Percentiles rank a stretch among this genome's conserved stretches.
Evolutionary conservation across 2,329 filamentous ascomycete species (phyloP).

Genomic region (Aschersonia sp.): DNA sequence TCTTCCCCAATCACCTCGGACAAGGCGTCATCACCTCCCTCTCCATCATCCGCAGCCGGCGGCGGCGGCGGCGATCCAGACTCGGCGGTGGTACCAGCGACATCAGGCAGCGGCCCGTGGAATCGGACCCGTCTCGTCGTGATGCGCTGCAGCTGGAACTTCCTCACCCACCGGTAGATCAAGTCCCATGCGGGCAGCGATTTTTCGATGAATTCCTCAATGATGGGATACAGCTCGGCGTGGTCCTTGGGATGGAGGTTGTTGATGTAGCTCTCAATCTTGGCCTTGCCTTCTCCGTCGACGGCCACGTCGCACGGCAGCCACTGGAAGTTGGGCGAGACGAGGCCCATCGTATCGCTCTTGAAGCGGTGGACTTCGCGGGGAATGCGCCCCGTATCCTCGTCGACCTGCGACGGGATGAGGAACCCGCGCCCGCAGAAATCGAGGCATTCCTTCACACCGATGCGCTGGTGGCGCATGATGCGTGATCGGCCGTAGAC

Average conservation of each 20-base stretch:
- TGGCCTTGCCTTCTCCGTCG: conserved; percentile 16
- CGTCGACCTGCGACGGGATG: conserved; percentile 8
- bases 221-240: conserved; percentile 20
- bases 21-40: not conserved
- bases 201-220: conserved; percentile 25
- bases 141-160: conserved; percentile 14
- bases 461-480: conserved; percentile 13
- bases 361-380: too few species aligned
- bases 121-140: not conserved
- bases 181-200: conserved; percentile 31
- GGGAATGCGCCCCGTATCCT: not conserved
- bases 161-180: conserved; percentile 15
- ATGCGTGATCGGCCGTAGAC: conserved; percentile 32
- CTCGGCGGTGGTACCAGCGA: not conserved
- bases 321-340: conserved; percentile 22
- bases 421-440: conserved; percentile 17
- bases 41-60: not conserved
- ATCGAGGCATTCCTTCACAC: conserved; percentile 21
- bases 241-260: conserved; percentile 32
- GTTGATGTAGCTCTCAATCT: conserved; percentile 36
- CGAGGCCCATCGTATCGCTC: not conserved
- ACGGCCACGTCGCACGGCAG: conserved; percentile 35
- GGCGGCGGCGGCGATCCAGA: not conserved
- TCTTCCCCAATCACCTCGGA: conserved; percentile 10
- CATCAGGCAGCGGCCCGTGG: conserved; percentile 7